Evolutionary conservation across 2,329 filamentous ascomycete species (phyloP).

Genomic region (Xylariaceae sp.): DNA sequence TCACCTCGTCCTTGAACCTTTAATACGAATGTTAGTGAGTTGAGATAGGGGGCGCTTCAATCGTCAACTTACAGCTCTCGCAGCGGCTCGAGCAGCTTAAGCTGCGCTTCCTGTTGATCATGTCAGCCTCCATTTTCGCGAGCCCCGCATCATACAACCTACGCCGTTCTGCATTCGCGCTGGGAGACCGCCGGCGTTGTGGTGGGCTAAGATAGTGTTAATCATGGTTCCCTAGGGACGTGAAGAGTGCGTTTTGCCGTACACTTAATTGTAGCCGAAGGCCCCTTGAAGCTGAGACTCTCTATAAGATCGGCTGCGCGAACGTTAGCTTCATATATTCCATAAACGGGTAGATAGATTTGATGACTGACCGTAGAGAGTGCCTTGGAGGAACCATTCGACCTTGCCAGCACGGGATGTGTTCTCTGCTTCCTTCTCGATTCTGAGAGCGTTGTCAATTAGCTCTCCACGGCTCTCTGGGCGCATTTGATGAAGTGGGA

Average conservation of each 20-base stretch:
- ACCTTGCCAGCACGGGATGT: conserved; percentile 69
- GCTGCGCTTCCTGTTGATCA: conserved; percentile 21
- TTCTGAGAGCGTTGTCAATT: conserved; percentile 32
- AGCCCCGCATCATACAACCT: conserved; percentile 14
- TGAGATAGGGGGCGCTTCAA: too few species aligned
- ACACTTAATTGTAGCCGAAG: conserved; percentile 49
- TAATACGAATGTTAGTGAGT: neutral
- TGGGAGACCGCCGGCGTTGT: conserved; percentile 43
- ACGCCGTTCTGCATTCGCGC: conserved; percentile 32
- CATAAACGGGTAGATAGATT: conserved; percentile 14
- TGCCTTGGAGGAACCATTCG: conserved; percentile 84
- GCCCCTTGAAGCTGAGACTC: conserved; percentile 44
- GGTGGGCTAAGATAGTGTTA: conserved; percentile 33
- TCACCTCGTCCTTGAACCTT: conserved; percentile 73
- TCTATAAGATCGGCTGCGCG: conserved; percentile 37
- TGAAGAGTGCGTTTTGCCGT: conserved; percentile 1
- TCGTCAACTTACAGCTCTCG: conserved; percentile 50
- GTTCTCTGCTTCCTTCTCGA: conserved; percentile 66
- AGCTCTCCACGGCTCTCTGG: neutral
- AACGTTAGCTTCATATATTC: neutral
- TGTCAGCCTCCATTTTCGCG: conserved; percentile 9
- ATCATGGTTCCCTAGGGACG: neutral
- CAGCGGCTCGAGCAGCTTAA: conserved; percentile 75
- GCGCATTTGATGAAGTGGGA: neutral
- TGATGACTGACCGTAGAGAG: conserved; percentile 53